Base-by-base conservation (phyloP, 2,329 filamentous ascomycete genomes). In the Karstenula rhodostoma region DNA sequence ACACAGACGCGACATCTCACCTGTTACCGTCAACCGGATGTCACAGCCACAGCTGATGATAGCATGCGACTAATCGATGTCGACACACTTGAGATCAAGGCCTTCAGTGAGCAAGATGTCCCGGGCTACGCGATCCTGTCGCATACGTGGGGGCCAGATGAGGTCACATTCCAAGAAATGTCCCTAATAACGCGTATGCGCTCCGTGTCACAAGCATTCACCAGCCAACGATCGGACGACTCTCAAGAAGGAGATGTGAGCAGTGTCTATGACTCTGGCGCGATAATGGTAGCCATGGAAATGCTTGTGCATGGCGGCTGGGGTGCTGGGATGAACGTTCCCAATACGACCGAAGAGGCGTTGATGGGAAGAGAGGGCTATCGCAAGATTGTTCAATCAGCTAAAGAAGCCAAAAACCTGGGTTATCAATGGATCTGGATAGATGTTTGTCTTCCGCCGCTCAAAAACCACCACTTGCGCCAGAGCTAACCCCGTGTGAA, bases 1-100 rank as follows among this genome's bases (percentile, higher is more conserved):
- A 33, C 42, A 37, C 40, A 3, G 19, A 7, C 29, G 27, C 42
- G 23, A 35, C 52, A 10, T 15, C 22, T 53, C 50, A 42, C 22
- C 52, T 22, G 13, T 44, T 6, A 44, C 27, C 27, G 4, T 19
- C 37, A 17, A 27, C 25, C 51, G 2, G 7, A 47, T 47, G 15
- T 35, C 13, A 27, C 40, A 48, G 27, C 29, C 42, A 12, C 53
- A 27, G 37, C 56, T 48, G 8, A 50, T 65, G 23, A 51, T 62
- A 56, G 52, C 55, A 73, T 72, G 68, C 65, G 71, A 50, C 69
- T 73, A 48, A 67, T 71, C 43, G 61, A 73, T 64, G 66, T 66
- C 32, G 63, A 62, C 33, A 71, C 64, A 17, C 57, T 69, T 22
- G 67, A 70, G 27, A 62, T 70, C 19, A 58, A 56, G 57, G 65